These are phyloP conservation scores for Papiliotrema laurentii DNA, from an alignment of 1,284 basidiomycete genomes.

Conservation along the genomic window DNA sequence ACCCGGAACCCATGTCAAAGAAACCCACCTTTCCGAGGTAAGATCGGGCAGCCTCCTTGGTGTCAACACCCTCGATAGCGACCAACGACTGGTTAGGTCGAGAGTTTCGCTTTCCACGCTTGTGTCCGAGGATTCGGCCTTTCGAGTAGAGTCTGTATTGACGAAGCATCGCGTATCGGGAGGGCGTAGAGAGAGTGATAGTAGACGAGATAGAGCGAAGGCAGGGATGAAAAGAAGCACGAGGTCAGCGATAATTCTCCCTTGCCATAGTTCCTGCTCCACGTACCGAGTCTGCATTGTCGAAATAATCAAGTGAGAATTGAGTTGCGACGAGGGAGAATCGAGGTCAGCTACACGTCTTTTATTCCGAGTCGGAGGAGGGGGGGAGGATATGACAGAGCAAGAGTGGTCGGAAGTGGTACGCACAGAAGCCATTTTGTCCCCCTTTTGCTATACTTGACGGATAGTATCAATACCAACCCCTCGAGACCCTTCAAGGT, in stretches of 20 bases:
- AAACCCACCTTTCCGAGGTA: constrained; percentile 92
- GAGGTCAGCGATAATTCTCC: background rate
- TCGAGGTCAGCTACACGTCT: constrained; percentile 5
- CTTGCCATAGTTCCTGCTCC: too few species aligned
- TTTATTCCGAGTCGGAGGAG: background rate
- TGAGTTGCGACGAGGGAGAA: constrained; percentile 1
- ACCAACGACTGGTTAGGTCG: constrained; percentile 92
- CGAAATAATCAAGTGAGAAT: too few species aligned
- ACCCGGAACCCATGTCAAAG: constrained; percentile 1
- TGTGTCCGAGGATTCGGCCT: constrained; percentile 96
- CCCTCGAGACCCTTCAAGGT: too few species aligned
- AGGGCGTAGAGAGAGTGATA: background rate
- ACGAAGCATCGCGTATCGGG: background rate
- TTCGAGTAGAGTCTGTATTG: constrained; percentile 76
- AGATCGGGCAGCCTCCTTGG: constrained; percentile 91
- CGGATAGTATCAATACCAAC: too few species aligned
- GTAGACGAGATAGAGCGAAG: background rate
- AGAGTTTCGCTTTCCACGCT: constrained; percentile 95
- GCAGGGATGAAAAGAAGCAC: background rate
- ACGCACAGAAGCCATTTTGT: constrained; percentile 8
- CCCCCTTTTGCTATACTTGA: background rate
- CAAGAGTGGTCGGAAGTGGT: too few species aligned
- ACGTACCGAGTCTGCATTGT: constrained; percentile 6
- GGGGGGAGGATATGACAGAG: too few species aligned
- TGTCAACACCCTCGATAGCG: constrained; percentile 94